Evolutionary conservation across 169 alveolate genomes (phyloP).

Genomic region (Amoebophrya sp.): DNA sequence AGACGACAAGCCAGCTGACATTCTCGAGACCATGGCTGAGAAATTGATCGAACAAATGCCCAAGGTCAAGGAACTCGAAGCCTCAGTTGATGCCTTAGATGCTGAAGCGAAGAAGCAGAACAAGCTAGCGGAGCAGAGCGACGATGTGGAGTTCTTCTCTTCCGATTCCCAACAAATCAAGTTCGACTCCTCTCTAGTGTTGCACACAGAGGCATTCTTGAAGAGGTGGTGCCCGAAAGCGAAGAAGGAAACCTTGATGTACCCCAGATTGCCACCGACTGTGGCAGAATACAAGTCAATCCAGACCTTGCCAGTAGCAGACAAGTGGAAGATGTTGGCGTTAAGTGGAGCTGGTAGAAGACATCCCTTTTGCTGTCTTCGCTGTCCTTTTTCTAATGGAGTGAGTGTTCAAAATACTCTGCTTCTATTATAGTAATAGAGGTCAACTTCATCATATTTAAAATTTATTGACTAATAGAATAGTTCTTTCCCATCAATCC

Average conservation of each 20-base stretch:
- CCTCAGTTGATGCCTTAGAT: slow-evolving; percentile 35
- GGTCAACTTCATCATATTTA: no score
- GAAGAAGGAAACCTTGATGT: slow-evolving; percentile 27
- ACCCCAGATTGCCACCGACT: slow-evolving; percentile 41
- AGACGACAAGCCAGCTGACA: slow-evolving; percentile 1
- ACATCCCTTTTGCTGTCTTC: no score
- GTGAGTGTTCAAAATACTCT: no score
- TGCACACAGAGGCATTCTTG: slow-evolving; percentile 47
- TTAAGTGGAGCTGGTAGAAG: not conserved
- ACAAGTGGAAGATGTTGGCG: slow-evolving; percentile 41
- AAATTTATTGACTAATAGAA: no score
- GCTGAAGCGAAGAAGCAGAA: slow-evolving; percentile 45
- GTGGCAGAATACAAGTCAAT: slow-evolving; percentile 40
- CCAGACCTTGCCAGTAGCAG: slow-evolving; percentile 43
- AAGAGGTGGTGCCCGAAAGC: slow-evolving; percentile 48
- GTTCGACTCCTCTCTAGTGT: not conserved
- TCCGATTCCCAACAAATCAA: not conserved
- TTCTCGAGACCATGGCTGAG: slow-evolving; percentile 34
- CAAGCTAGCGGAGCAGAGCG: slow-evolving; percentile 29
- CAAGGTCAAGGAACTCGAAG: slow-evolving; percentile 33
- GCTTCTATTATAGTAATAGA: no score
- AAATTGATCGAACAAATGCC: slow-evolving; percentile 23
- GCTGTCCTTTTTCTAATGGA: no score
- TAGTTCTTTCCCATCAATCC: no score
- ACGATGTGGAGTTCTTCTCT: not conserved